Evolutionary conservation across 1,139 yeast genomes (phyloP).

Genomic region (Geotrichum citri-aurantii): DNA sequence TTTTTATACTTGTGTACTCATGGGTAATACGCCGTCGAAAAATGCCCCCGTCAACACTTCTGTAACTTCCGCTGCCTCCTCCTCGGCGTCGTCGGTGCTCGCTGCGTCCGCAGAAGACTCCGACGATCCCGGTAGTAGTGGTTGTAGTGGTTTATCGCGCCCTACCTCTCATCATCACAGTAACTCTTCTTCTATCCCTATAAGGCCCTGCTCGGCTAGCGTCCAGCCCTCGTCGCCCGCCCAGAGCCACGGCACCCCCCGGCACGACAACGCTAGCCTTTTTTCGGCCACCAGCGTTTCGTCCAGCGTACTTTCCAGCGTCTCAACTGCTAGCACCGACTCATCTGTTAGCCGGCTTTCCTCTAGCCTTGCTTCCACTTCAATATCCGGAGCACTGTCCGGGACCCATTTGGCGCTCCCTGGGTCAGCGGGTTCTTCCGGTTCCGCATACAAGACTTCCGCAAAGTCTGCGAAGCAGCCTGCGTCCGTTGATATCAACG

Average conservation of each 20-base stretch:
- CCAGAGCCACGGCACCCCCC: neutral
- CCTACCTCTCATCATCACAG: conserved; percentile 9
- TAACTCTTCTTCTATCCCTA: neutral
- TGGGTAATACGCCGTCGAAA: conserved; percentile 34
- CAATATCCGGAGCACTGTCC: neutral
- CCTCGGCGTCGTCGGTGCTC: conserved; percentile 16
- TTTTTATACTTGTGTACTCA: conserved; percentile 19
- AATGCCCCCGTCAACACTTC: conserved; percentile 28
- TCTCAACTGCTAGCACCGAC: conserved; percentile 15
- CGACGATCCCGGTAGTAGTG: conserved; percentile 29
- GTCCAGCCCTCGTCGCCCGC: neutral
- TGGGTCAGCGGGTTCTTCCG: neutral
- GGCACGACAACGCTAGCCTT: conserved; percentile 10
- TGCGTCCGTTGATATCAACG: conserved; percentile 19
- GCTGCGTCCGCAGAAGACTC: conserved; percentile 24
- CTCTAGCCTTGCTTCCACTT: neutral
- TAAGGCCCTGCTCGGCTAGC: neutral
- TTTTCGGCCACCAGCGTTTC: conserved; percentile 13
- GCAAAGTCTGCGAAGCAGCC: neutral
- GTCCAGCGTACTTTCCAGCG: conserved; percentile 15
- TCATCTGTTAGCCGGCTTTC: conserved; percentile 5
- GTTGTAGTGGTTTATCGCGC: conserved; percentile 22
- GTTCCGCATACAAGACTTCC: neutral
- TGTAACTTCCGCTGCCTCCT: conserved; percentile 23
- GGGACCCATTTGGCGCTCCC: neutral